These are phyloP conservation scores for Sarocladium brachiariae DNA, from an alignment of 2,329 filamentous ascomycete species.

Conservation along the genomic window DNA sequence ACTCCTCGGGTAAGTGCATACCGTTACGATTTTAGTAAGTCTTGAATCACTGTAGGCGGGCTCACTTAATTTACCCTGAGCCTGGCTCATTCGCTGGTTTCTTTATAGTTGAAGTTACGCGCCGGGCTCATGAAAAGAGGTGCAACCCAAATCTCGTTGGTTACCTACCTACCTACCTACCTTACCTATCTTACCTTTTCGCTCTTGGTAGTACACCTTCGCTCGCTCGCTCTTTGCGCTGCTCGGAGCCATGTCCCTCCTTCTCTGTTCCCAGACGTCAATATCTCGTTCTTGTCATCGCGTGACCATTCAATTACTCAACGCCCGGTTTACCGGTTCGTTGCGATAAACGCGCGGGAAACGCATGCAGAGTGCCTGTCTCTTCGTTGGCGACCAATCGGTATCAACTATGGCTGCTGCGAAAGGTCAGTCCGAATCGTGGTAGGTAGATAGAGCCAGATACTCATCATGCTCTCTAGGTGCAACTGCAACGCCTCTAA, in stretches of 20 bases:
- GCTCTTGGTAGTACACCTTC: no score
- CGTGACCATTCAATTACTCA: background rate
- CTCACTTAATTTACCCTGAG: background rate
- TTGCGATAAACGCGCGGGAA: background rate
- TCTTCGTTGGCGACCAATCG: background rate
- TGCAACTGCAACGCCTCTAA: no score
- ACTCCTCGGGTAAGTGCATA: background rate
- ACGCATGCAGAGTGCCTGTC: no score
- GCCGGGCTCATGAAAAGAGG: no score
- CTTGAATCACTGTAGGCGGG: constrained; percentile 3
- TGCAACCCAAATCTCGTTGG: background rate
- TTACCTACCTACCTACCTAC: background rate
- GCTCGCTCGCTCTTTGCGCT: background rate
- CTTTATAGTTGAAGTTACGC: no score
- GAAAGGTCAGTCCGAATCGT: background rate
- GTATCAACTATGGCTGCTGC: background rate
- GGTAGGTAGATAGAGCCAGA: no score
- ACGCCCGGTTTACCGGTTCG: background rate
- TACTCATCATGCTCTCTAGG: no score
- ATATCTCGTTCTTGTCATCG: background rate
- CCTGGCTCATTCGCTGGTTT: no score
- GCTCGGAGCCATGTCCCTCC: background rate
- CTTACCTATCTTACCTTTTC: no score
- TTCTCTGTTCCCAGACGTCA: background rate
- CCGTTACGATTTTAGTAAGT: background rate